Evolutionary conservation across 805 yeast genomes (phyloP), one percentile per base, ranked within the genome.

Genomic region (Komagataella phaffii): DNA sequence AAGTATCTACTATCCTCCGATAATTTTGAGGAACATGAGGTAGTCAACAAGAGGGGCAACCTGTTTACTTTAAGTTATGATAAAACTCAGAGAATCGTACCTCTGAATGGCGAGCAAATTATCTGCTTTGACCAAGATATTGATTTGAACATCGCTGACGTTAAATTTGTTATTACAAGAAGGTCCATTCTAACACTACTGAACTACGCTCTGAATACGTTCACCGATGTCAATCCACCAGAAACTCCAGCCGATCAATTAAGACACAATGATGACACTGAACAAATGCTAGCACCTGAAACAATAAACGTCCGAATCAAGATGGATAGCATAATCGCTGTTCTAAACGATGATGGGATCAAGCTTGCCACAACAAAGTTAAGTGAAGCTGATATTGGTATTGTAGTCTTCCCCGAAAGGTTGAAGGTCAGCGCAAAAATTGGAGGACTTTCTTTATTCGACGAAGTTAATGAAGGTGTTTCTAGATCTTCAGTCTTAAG

Each of bases 121-220:
- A 88, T 80, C 54, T 81, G 84, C 0, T 83, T 75, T 62, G 96
- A 90, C 59, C 96, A 88, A 63, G 81, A 77, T 56, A 76, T 90
- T 4, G 72, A 77, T 7, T 68, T 93, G 50, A 74, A 80, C 46
- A 74, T 93, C 66, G 88, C 96, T 0, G 88, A 95, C 12, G 77
- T 93, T 51, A 79, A 79, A 55, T 74, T 85, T 44, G 83, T 86
- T 2, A 66, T 90, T 6, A 80, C 95, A 0, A 79, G 97, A 49
- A 85, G 80, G 60, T 85, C 95, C 1, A 66, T 86, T 14, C 71
- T 93, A 54, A 84, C 95, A 1, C 68, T 93, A 12, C 66, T 91
- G 56, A 91, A 89, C 63, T 93, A 83, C 63, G 72, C 85, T 1
- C 69, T 90, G 59, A 85, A 88, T 47, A 93, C 98, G 0, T 93